Evolutionary conservation across 129 eudicot species (phyloP).

Genomic region (Flaveria trinervia): DNA sequence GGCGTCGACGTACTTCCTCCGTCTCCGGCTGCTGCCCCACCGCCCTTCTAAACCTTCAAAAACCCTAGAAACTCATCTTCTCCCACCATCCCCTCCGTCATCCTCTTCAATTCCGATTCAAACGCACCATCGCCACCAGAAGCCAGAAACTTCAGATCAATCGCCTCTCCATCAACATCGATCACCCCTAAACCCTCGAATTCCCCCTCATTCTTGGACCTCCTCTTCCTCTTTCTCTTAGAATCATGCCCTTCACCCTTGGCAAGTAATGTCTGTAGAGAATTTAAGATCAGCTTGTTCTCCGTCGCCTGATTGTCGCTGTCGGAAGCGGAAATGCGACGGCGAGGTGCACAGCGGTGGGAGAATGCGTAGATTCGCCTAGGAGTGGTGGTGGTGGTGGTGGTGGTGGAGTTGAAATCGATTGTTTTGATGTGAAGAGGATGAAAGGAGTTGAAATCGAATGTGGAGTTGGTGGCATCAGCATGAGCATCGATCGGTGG

Average conservation of each 20-base stretch:
- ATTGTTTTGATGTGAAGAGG: neutral
- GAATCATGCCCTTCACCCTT: neutral
- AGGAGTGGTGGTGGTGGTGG: neutral
- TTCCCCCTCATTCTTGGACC: conserved; percentile 1
- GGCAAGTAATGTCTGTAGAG: neutral
- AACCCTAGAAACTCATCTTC: conserved; percentile 32
- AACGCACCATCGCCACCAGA: conserved; percentile 6
- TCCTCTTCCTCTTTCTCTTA: conserved; percentile 23
- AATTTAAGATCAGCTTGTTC: conserved; percentile 11
- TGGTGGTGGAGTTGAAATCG: neutral
- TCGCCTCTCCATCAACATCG: neutral
- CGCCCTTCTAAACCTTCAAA: conserved; percentile 27
- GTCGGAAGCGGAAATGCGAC: conserved; percentile 3
- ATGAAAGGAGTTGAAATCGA: neutral
- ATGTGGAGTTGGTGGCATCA: neutral
- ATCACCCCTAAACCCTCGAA: conserved; percentile 12
- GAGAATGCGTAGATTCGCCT: conserved; percentile 21
- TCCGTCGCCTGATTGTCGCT: conserved; percentile 16
- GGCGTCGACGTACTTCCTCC: conserved; percentile 33
- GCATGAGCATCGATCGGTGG: neutral
- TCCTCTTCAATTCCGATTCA: neutral
- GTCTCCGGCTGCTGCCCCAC: conserved; percentile 27
- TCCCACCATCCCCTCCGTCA: conserved; percentile 23
- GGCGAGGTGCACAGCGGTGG: conserved; percentile 4
- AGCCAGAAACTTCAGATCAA: conserved; percentile 24